Percentiles rank a stretch among this genome's conserved stretches.
Evolutionary conservation across 176 grass and related monocot species (phyloP).

Genomic region (Musa itinerans): DNA sequence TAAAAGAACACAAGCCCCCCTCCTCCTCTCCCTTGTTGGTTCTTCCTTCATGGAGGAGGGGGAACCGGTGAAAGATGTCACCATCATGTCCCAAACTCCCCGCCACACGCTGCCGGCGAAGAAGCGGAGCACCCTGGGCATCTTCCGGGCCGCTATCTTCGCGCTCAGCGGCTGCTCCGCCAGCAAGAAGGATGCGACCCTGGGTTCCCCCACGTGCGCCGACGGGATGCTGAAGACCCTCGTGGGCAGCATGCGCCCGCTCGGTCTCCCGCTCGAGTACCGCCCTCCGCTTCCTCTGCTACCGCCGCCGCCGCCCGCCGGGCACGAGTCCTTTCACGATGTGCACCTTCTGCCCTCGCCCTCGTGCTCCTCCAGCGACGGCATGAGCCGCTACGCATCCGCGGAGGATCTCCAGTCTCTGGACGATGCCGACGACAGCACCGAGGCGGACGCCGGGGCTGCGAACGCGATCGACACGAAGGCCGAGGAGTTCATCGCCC

Average conservation of each 20-base stretch:
- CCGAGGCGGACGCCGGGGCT: background rate
- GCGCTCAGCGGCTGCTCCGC: background rate
- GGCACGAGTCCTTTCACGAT: constrained; percentile 47
- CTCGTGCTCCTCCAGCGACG: background rate
- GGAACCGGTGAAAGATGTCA: background rate
- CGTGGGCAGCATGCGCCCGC: constrained; percentile 41
- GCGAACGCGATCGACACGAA: constrained; percentile 32
- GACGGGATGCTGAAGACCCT: constrained; percentile 32
- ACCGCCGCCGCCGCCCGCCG: constrained; percentile 27
- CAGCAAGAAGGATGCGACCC: background rate
- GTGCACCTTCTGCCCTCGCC: constrained; percentile 24
- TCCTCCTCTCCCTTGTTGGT: too few species aligned
- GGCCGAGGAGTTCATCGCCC: constrained; percentile 60
- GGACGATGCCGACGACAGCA: background rate
- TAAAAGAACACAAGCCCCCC: too few species aligned
- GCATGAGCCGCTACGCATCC: constrained; percentile 50
- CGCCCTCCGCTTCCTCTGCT: constrained; percentile 8
- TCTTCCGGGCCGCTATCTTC: constrained; percentile 21
- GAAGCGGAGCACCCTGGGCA: constrained; percentile 23
- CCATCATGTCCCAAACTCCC: background rate
- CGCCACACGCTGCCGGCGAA: background rate
- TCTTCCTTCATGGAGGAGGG: too few species aligned
- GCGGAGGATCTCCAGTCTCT: constrained; percentile 35
- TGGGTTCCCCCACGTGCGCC: background rate
- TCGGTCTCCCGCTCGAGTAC: constrained; percentile 36